Percentiles rank a stretch among this genome's conserved stretches.
Evolutionary conservation across 2,329 filamentous ascomycete species (phyloP).

Genomic region (Scedosporium minutisporum): DNA sequence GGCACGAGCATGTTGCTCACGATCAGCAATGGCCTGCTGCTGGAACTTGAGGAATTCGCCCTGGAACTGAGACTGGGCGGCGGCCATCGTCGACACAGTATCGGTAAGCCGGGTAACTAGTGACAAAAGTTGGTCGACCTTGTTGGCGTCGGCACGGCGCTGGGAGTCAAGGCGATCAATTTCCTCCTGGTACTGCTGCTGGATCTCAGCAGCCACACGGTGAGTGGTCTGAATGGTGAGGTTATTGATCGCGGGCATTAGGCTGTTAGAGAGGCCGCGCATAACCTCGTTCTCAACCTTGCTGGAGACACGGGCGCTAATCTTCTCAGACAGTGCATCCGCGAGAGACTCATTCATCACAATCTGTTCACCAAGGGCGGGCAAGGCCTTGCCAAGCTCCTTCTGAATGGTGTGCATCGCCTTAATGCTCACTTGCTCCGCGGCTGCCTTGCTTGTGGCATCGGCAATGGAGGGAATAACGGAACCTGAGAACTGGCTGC

Average conservation of each 20-base stretch:
- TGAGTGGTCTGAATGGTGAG: constrained; percentile 58
- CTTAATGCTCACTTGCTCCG: constrained; percentile 63
- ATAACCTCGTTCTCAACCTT: constrained; percentile 62
- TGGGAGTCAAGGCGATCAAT: constrained; percentile 42
- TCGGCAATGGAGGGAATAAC: constrained; percentile 68
- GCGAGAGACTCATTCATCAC: constrained; percentile 3
- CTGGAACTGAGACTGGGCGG: constrained; percentile 60
- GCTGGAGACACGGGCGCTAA: constrained; percentile 1
- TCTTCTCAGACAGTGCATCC: constrained; percentile 3
- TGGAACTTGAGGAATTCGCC: constrained; percentile 51
- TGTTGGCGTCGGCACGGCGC: constrained; percentile 41
- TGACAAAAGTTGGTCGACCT: constrained; percentile 64
- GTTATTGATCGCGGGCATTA: constrained; percentile 58
- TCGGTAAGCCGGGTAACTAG: constrained; percentile 58
- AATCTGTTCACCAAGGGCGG: constrained; percentile 40
- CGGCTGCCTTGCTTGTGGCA: constrained; percentile 56
- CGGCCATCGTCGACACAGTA: constrained; percentile 60
- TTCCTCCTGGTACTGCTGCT: constrained; percentile 47
- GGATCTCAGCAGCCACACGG: constrained; percentile 57
- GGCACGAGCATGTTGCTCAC: constrained; percentile 23
- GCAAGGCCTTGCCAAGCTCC: constrained; percentile 63
- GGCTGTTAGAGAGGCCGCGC: constrained; percentile 47
- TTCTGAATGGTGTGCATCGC: constrained; percentile 56
- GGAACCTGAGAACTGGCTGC: constrained; percentile 61
- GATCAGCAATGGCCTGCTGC: constrained; percentile 31